Conservation (phyloP, 805 yeast genomes). For the Phaffomyces opuntiae region DNA sequence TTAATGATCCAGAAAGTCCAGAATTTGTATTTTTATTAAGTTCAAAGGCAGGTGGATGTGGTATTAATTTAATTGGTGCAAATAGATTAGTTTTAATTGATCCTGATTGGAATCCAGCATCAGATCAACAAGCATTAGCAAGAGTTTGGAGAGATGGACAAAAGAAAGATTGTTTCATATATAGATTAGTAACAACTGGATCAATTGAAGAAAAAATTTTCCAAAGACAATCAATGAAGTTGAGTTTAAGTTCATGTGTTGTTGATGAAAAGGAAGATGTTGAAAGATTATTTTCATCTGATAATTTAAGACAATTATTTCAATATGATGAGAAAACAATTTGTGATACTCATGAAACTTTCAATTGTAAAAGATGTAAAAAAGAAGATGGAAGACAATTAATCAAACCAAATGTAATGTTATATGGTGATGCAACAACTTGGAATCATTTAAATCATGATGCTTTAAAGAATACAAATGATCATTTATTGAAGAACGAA, state of each 20-base stretch:
- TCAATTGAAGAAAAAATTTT: constrained; percentile 94
- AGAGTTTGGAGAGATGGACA: constrained; percentile 99
- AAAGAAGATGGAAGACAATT: constrained; percentile 46
- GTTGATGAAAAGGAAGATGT: constrained; percentile 96
- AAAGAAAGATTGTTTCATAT: constrained; percentile 91
- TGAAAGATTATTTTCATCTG: constrained; percentile 83
- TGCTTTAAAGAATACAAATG: constrained; percentile 61
- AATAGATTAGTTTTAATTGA: constrained; percentile 83
- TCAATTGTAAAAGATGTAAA: constrained; percentile 76
- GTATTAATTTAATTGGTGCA: constrained; percentile 94
- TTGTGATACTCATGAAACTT: constrained; percentile 92
- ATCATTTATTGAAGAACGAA: constrained; percentile 72
- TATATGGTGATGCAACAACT: constrained; percentile 95
- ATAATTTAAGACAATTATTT: constrained; percentile 69
- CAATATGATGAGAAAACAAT: constrained; percentile 56
- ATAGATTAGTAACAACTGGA: constrained; percentile 90
- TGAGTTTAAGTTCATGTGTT: constrained; percentile 89
- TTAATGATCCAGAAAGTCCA: constrained; percentile 82
- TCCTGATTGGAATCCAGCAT: constrained; percentile 97
- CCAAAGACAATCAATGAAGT: constrained; percentile 92
- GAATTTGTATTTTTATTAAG: constrained; percentile 87
- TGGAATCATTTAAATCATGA: constrained; percentile 86
- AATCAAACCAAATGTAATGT: constrained; percentile 71
- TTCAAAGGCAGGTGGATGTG: constrained; percentile 98
- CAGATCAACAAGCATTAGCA: constrained; percentile 96